phyloP scores from a whole-genome alignment of 1,139 yeast genomes.

The Pneumocystis canis region DNA sequence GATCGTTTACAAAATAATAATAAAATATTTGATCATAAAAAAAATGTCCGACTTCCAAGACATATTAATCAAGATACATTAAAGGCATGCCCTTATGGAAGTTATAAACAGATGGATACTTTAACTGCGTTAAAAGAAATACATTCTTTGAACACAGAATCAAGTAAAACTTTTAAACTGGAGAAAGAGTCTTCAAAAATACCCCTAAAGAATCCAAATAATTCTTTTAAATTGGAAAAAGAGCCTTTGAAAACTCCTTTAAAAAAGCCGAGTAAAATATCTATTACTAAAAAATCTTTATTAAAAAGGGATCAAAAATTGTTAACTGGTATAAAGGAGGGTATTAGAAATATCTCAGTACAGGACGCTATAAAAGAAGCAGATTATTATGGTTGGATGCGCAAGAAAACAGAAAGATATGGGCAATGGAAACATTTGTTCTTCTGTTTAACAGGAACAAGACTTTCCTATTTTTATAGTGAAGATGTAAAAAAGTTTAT shows the following conservation, averaged over 20 bases:
- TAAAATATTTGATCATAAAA: background rate
- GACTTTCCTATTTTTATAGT: conserved; percentile 61
- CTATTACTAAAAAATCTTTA: background rate
- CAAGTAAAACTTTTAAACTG: background rate
- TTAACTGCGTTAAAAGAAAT: background rate
- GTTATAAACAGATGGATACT: background rate
- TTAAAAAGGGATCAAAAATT: conserved; percentile 4
- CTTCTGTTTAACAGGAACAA: conserved; percentile 80
- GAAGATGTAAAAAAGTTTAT: background rate
- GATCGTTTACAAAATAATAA: background rate
- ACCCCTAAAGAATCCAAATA: background rate
- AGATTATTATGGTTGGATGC: conserved; percentile 85
- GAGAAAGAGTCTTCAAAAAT: background rate
- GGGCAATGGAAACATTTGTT: conserved; percentile 85
- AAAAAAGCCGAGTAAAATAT: background rate
- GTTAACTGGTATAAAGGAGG: conserved; percentile 73
- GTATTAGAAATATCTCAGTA: conserved; percentile 63
- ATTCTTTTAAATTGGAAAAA: too few species aligned
- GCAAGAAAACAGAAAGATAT: conserved; percentile 73
- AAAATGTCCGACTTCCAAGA: background rate
- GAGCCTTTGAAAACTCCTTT: background rate
- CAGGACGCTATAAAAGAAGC: conserved; percentile 66
- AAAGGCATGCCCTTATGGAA: background rate
- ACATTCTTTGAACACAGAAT: background rate
- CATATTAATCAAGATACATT: background rate